Evolutionary conservation across 2,329 filamentous ascomycete genomes (phyloP).

Genomic region (Lachnellula hyalina): DNA sequence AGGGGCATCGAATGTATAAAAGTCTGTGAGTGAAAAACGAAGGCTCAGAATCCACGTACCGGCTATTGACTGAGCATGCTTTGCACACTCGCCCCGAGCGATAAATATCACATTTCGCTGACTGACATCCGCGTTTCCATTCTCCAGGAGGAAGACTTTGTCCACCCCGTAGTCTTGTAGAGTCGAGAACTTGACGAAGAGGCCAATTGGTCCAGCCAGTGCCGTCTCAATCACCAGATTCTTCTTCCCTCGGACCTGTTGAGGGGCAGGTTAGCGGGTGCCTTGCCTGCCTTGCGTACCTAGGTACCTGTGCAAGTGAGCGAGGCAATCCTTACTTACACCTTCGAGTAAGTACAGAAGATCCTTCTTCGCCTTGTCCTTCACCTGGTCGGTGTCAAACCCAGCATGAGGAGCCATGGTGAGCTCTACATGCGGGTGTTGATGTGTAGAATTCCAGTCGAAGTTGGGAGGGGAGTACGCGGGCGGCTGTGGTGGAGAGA

Average conservation of each 20-base stretch:
- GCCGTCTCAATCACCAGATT: constrained; percentile 91
- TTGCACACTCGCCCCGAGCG: constrained; percentile 81
- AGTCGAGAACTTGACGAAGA: constrained; percentile 91
- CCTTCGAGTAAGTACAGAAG: constrained; percentile 87
- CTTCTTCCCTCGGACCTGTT: constrained; percentile 94
- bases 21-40: neutral
- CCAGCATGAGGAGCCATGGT: constrained; percentile 64
- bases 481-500: neutral
- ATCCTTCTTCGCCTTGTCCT: constrained; percentile 79
- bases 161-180: constrained; percentile 97
- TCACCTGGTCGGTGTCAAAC: constrained; percentile 72
- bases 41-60: constrained; percentile 48
- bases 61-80: constrained; percentile 78
- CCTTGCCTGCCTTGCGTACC: constrained; percentile 6
- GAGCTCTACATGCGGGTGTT: constrained; percentile 44
- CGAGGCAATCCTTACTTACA: constrained; percentile 57
- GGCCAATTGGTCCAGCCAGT: constrained; percentile 81
- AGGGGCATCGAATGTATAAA: constrained; percentile 37
- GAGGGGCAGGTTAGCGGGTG: constrained; percentile 30
- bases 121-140: constrained; percentile 87
- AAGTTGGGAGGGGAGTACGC: neutral
- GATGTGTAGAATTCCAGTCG: neutral
- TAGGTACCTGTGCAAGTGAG: constrained; percentile 2
- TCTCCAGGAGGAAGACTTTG: constrained; percentile 95
- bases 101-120: constrained; percentile 96